Evolutionary conservation across 2,329 filamentous ascomycete genomes (phyloP), one percentile per base, ranked within the genome.

Genomic region (Graphium sp.): DNA sequence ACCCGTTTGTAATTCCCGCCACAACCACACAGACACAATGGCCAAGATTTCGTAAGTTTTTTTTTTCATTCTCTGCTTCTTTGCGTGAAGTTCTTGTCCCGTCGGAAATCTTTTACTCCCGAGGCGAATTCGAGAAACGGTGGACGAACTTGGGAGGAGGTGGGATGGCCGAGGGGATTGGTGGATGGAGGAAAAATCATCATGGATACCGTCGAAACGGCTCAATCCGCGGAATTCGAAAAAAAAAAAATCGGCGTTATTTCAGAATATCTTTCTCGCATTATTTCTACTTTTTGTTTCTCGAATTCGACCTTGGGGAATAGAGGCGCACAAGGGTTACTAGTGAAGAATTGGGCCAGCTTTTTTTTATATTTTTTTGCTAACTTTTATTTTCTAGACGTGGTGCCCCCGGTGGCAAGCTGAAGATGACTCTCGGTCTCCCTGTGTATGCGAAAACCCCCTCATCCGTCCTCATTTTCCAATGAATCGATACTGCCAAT

Each of bases 361-460:
- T n/a, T 26, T 26, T 21, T 27, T 18, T 27, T 30, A n/a, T n/a
- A 6, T 25, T 19, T 24, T 29, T 33, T 30, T 32, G 25, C 24
- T 22, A 8, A 19, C 17, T 18, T 15, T 19, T 35, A 29, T 27
- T 31, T 41, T 46, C 40, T 47, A 76, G 71, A 43, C 71, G 83
- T 74, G 81, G 79, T 80, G 79, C 83, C 72, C 80, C 85, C 55
- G 89, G 89, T 75, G 91, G 91, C 81, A 98, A 98, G 81, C 81
- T 95, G 55, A 95, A 93, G 81, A 98, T 98, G 89, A 94, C 89
- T 62, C 83, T 98, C 65, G 89, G 83, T 94, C 84, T 98, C 54
- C 89, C 89, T 66, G 84, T 93, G 85, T 94, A 92, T 62, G 84
- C 81, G 6, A 6, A 13, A 9, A 25, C 23, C 23, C 23, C 25